These are phyloP conservation scores for Phytophthora syringae DNA, from an alignment of 352 stramenopile genomes.

Conservation along the genomic window DNA sequence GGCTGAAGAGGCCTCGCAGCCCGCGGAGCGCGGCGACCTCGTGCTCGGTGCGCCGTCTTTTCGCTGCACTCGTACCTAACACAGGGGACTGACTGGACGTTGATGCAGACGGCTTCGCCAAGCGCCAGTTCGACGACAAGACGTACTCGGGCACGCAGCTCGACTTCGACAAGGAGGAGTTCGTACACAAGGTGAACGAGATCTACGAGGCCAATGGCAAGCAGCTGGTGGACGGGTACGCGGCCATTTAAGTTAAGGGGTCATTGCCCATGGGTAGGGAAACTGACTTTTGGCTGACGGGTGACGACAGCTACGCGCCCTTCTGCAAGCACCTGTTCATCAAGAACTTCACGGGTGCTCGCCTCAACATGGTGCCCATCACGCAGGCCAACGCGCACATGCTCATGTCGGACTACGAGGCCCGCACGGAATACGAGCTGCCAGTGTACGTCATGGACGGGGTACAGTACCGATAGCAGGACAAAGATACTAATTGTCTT, in stretches of 20 bases:
- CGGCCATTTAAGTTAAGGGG: background rate
- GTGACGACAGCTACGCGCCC: slow-evolving; percentile 91
- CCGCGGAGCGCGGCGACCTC: slow-evolving; percentile 44
- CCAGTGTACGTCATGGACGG: slow-evolving; percentile 75
- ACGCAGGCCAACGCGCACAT: slow-evolving; percentile 94
- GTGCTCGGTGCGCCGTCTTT: slow-evolving; percentile 54
- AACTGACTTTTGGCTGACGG: background rate
- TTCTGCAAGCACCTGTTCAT: slow-evolving; percentile 99
- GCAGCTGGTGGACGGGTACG: slow-evolving; percentile 74
- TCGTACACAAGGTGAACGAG: slow-evolving; percentile 86
- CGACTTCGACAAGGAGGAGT: slow-evolving; percentile 74
- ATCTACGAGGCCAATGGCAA: slow-evolving; percentile 71
- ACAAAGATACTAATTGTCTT: slow-evolving; percentile 1
- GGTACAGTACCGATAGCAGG: background rate
- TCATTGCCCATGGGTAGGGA: background rate
- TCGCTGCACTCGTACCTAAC: background rate
- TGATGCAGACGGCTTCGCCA: slow-evolving; percentile 71
- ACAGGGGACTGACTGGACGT: background rate
- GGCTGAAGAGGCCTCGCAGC: slow-evolving; percentile 34
- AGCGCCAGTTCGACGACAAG: slow-evolving; percentile 88
- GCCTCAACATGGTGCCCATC: slow-evolving; percentile 92
- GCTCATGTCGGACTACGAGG: slow-evolving; percentile 94
- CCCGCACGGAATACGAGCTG: slow-evolving; percentile 93
- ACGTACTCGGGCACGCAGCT: slow-evolving; percentile 78
- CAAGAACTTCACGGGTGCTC: slow-evolving; percentile 92